Conservation (phyloP, 495 filamentous ascomycete species). For the Neurospora sp. region DNA sequence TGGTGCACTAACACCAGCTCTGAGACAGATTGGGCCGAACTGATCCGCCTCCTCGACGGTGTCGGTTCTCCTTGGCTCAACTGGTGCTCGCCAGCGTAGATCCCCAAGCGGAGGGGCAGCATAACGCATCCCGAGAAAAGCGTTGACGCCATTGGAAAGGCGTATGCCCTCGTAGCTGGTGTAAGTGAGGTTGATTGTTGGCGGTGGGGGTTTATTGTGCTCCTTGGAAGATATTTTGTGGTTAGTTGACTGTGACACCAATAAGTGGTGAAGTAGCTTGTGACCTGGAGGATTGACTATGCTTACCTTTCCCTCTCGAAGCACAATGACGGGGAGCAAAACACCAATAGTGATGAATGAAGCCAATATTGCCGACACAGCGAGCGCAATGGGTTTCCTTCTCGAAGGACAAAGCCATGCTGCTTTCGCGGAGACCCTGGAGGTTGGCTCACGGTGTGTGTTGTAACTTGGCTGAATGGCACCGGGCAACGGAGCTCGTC, state of each 20-base stretch:
- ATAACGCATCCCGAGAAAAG: constrained; percentile 36
- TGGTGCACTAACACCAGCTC: constrained; percentile 29
- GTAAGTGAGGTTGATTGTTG: constrained; percentile 31
- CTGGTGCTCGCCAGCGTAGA: constrained; percentile 31
- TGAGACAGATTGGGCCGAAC: constrained; percentile 43
- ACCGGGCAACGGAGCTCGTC: neutral
- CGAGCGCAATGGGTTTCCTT: neutral
- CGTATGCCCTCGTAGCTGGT: constrained; percentile 27
- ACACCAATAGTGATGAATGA: neutral
- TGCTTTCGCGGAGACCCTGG: neutral
- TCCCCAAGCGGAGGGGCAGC: constrained; percentile 30
- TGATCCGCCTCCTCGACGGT: constrained; percentile 16
- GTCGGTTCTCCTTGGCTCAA: constrained; percentile 16
- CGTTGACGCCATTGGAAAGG: constrained; percentile 24
- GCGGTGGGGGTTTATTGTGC: neutral
- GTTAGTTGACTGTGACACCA: neutral
- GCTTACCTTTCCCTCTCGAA: neutral
- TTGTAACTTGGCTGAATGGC: neutral
- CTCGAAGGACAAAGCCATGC: neutral
- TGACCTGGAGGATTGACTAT: neutral
- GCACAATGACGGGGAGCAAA: neutral
- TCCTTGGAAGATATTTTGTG: neutral
- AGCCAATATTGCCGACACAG: no score
- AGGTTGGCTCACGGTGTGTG: neutral
- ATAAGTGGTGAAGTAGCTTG: neutral